phyloP scores from a whole-genome alignment of 495 filamentous ascomycete species.

The Aspergillus nanangensis region DNA sequence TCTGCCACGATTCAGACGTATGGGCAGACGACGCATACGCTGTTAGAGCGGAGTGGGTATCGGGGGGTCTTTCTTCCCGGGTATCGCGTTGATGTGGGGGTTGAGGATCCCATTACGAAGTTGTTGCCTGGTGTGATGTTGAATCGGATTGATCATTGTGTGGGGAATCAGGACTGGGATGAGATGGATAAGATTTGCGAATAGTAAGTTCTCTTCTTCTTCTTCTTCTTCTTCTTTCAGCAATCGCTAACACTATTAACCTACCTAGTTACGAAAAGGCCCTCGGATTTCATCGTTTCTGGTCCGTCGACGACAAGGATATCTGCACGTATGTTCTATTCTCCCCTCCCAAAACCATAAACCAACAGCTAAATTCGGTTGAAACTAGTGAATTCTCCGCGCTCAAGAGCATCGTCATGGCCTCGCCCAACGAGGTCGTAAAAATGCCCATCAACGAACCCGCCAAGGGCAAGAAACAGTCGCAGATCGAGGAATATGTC shows the following conservation, averaged over 20 bases:
- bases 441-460: slow-evolving; percentile 99
- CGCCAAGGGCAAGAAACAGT: slow-evolving; percentile 75
- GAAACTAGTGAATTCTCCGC: slow-evolving; percentile 66
- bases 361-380: not conserved
- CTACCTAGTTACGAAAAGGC: slow-evolving; percentile 66
- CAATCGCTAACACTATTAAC: slow-evolving; percentile 15
- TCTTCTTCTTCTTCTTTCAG: not conserved
- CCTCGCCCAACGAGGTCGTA: slow-evolving; percentile 71
- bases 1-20: slow-evolving; percentile 80
- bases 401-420: slow-evolving; percentile 81
- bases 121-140: slow-evolving; percentile 59
- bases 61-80: slow-evolving; percentile 75
- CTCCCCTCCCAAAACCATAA: not conserved
- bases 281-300: slow-evolving; percentile 93
- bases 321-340: slow-evolving; percentile 60
- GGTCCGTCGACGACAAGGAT: slow-evolving; percentile 83
- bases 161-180: slow-evolving; percentile 90
- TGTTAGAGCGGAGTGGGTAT: slow-evolving; percentile 66
- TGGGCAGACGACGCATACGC: slow-evolving; percentile 86
- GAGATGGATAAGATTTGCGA: slow-evolving; percentile 80
- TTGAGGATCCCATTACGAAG: slow-evolving; percentile 43
- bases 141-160: slow-evolving; percentile 81
- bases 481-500: slow-evolving; percentile 91
- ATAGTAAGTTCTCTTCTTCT: slow-evolving; percentile 43
- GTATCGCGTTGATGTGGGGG: slow-evolving; percentile 48